Percentiles rank a stretch among this genome's conserved stretches.
Evolutionary conservation across 768 basidiomycete genomes (phyloP).

Genomic region (Phlebiopsis flavidoalba): DNA sequence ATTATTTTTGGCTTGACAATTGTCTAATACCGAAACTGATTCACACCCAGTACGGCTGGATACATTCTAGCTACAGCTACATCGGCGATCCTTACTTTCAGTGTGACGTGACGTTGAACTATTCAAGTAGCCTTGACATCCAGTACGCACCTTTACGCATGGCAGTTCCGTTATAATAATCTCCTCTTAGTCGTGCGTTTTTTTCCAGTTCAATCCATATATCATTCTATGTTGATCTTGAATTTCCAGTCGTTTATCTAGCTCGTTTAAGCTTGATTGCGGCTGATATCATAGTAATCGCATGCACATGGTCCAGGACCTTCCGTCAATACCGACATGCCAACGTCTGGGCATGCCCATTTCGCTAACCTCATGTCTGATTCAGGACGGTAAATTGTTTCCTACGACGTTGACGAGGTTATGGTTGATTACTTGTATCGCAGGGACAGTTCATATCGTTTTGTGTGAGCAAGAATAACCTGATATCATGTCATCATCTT

Average conservation of each 20-base stretch:
- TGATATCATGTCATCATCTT: not conserved
- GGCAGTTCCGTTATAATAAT: too few relatives aligned
- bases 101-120: not conserved
- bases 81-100: not conserved
- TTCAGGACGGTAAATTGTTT: not conserved
- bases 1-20: not conserved
- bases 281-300: not conserved
- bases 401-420: not conserved
- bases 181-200: not conserved
- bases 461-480: not conserved
- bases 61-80: not conserved
- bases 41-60: not conserved
- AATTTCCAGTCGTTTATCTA: not conserved
- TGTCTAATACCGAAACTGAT: not conserved
- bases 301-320: not conserved
- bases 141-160: not conserved
- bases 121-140: not conserved
- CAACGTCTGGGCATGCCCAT: not conserved
- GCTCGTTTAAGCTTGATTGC: not conserved
- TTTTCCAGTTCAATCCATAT: not conserved
- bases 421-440: not conserved
- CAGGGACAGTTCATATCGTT: not conserved
- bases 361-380: not conserved
- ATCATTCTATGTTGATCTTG: too few relatives aligned
- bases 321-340: not conserved